Percentiles rank a stretch among this genome's conserved stretches.
Evolutionary conservation across 441 rosid genomes (phyloP).

Genomic region (Pelargonium exstipulatum): DNA sequence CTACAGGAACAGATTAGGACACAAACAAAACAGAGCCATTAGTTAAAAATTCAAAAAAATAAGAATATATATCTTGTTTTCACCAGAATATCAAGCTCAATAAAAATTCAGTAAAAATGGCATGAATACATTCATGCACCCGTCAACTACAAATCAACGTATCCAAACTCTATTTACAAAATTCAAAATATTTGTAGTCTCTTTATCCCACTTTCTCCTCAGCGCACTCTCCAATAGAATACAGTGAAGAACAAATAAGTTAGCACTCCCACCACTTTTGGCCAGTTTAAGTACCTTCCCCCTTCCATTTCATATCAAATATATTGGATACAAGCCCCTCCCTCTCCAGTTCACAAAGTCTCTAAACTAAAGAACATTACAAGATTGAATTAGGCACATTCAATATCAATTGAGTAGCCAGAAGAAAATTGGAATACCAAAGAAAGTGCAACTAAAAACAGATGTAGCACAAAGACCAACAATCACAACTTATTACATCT

Average conservation of each 20-base stretch:
- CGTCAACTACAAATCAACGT: neutral
- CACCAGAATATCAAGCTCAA: slow-evolving; percentile 5
- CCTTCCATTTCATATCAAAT: neutral
- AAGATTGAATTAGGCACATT: neutral
- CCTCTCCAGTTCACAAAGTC: neutral
- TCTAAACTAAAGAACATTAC: neutral
- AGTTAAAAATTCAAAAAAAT: no score
- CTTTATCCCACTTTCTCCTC: slow-evolving; percentile 5
- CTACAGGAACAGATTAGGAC: neutral
- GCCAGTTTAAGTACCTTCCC: neutral
- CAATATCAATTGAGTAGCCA: neutral
- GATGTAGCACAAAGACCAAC: neutral
- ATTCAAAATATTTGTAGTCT: neutral
- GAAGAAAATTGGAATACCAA: neutral
- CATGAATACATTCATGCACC: neutral
- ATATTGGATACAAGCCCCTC: neutral
- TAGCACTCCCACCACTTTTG: neutral
- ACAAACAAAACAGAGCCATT: neutral
- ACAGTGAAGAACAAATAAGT: neutral
- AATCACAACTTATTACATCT: slow-evolving; percentile 4
- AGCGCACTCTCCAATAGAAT: neutral
- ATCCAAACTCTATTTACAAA: neutral
- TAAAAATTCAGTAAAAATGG: neutral
- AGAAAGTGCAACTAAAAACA: slow-evolving; percentile 8
- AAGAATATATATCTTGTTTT: neutral